Conservation (phyloP, 2,329 filamentous ascomycete genomes). For the Beauveria asiatica region DNA sequence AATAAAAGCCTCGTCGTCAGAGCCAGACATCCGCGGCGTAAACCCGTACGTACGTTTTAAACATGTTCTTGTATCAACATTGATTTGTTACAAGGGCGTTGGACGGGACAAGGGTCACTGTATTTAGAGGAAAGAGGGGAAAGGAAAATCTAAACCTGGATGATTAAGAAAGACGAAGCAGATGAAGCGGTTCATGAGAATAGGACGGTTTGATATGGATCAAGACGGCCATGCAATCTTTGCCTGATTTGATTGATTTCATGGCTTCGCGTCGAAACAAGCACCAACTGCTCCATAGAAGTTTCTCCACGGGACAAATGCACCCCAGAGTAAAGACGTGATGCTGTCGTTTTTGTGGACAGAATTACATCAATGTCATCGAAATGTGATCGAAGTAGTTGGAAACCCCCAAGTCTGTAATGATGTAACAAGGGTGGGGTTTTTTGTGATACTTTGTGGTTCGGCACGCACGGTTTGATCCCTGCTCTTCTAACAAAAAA, state of each 20-base stretch:
- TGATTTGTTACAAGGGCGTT: no score
- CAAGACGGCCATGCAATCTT: not conserved
- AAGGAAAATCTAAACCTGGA: no score
- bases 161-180: not conserved
- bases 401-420: no score
- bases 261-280: not conserved
- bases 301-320: not conserved
- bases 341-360: not conserved
- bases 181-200: not conserved
- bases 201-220: not conserved
- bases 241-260: not conserved
- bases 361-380: not conserved
- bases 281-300: slow-evolving; percentile 1
- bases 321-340: not conserved
- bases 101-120: no score
- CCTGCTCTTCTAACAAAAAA: not conserved
- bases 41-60: no score
- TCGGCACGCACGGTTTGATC: not conserved
- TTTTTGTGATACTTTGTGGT: not conserved
- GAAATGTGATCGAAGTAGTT: not conserved
- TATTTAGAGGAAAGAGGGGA: no score
- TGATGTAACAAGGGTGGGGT: not conserved
- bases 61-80: not conserved
- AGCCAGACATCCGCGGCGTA: not conserved
- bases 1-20: slow-evolving; percentile 3